phyloP scores from a whole-genome alignment of 768 basidiomycete genomes.

The Leccinum truebloodii region DNA sequence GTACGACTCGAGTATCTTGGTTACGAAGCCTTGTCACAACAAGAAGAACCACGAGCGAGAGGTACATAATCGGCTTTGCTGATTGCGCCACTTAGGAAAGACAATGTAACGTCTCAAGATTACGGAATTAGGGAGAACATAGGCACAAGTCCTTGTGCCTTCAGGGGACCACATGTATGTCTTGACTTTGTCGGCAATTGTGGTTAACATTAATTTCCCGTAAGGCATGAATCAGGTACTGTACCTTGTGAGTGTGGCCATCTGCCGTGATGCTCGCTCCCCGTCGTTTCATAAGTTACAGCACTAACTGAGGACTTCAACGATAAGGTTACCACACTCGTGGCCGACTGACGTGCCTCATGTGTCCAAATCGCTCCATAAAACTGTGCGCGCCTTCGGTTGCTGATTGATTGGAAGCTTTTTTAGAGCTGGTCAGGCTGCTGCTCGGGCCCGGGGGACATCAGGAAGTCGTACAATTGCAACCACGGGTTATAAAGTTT shows the following conservation, averaged over 20 bases:
- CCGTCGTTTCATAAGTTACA: neutral
- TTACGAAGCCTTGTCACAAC: slow-evolving; percentile 48
- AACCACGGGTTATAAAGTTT: neutral
- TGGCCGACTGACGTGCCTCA: slow-evolving; percentile 49
- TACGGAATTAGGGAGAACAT: slow-evolving; percentile 38
- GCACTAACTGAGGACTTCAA: neutral
- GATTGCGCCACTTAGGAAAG: neutral
- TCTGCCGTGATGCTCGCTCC: slow-evolving; percentile 38
- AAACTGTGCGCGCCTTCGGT: slow-evolving; percentile 32
- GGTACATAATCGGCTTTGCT: slow-evolving; percentile 30
- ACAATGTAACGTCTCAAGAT: neutral
- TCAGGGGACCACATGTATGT: slow-evolving; percentile 45
- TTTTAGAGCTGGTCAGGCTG: slow-evolving; percentile 38
- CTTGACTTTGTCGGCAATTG: neutral
- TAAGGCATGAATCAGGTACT: slow-evolving; percentile 51
- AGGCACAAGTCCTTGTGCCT: slow-evolving; percentile 39
- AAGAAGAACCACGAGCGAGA: slow-evolving; percentile 53
- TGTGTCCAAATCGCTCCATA: neutral
- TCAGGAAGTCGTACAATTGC: slow-evolving; percentile 19
- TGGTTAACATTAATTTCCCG: neutral
- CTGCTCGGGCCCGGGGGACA: slow-evolving; percentile 39
- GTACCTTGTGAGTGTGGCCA: slow-evolving; percentile 30
- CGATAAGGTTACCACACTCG: slow-evolving; percentile 46
- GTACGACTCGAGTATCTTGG: slow-evolving; percentile 54
- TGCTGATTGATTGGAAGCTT: slow-evolving; percentile 61